Evolutionary conservation across 208 protist species (phyloP).

Genomic region (Eutreptiella sp.): DNA sequence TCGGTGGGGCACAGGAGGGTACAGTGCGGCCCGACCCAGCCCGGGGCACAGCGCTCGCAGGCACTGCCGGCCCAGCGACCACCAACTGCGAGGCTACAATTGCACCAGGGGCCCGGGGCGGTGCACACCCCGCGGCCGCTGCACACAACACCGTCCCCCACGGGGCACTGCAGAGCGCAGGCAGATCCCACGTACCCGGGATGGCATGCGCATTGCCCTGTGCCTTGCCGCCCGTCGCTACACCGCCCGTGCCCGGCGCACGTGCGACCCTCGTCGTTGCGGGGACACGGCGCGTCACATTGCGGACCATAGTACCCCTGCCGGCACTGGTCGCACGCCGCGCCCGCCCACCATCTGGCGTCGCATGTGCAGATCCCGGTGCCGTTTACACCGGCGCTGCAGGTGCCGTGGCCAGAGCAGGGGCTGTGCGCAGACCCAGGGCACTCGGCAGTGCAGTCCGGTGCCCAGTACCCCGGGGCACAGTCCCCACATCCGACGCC

Average conservation of each 20-base stretch:
- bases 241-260: conserved; percentile 22
- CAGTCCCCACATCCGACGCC: conserved; percentile 9
- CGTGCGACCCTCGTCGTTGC: not conserved
- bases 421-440: conserved; percentile 1
- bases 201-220: conserved; percentile 17
- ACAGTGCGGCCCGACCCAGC: conserved; percentile 16
- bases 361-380: conserved; percentile 38
- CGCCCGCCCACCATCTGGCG: conserved; percentile 15
- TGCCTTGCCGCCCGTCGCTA: conserved; percentile 17
- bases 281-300: not conserved
- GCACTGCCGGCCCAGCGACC: conserved; percentile 17
- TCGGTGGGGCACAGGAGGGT: too few relatives aligned
- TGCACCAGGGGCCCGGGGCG: conserved; percentile 9
- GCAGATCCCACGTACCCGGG: conserved; percentile 6
- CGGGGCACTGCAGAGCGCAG: conserved; percentile 19
- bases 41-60: conserved; percentile 8
- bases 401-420: conserved; percentile 17
- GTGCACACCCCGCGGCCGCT: conserved; percentile 10
- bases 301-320: conserved; percentile 10
- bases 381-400: conserved; percentile 16
- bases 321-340: conserved; percentile 14
- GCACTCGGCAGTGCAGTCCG: not conserved
- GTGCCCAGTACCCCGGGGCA: not conserved
- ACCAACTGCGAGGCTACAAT: conserved; percentile 1
- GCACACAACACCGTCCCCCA: not conserved